Evolutionary conservation across 2,329 filamentous ascomycete species (phyloP), one percentile per base, ranked within the genome.

Genomic region (Paracorniculantispora psalliotae): DNA sequence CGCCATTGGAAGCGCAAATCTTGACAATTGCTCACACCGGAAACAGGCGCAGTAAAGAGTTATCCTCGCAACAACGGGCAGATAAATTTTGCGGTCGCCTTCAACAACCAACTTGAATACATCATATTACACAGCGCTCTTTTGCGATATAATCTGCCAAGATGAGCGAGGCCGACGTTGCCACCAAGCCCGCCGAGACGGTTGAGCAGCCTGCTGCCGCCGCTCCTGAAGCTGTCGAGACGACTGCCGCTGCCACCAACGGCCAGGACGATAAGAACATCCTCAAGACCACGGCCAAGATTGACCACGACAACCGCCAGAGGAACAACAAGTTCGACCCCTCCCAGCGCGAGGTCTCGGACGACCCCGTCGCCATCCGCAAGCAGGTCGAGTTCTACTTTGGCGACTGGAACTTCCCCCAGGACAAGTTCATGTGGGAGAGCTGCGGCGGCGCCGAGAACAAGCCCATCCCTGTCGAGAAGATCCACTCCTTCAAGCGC

Each of bases 371-470:
- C 25, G 84, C 89, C 74, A 96, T 97, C 68, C 88, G 91, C 72
- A 88, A 88, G 70, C 92, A 96, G 81, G 90, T 96, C 67, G 92
- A 97, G 72, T 97, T 96, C 75, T 97, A 97, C 81, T 96, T 97
- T 76, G 90, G 90, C 68, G 90, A 96, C 73, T 90, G 88, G 68
- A 97, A 97, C 76, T 84, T 99, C 39, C 88, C 89, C 54, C 86
- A 85, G 68, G 96, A 99, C 76, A 89, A 91, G 72, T 96, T 91
- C 78, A 82, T 99, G 66, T 90, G 92, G 79, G 81, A 85, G 63
- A 81, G 87, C 68, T 89, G 91, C 58, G 88, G 87, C 41, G 93
- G 93, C 59, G 79, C 83, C 64, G 82, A 88, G 68, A 96, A 97
- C 80, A 88, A 89, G 73, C 83, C 92, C 46, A 87, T 99, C 39